A percentile compares a stretch with the other conserved stretches of the same genome.
These are phyloP conservation scores for Pseudomonodictys pantanalensis DNA, from an alignment of 495 filamentous ascomycete genomes.

Conservation along the genomic window DNA sequence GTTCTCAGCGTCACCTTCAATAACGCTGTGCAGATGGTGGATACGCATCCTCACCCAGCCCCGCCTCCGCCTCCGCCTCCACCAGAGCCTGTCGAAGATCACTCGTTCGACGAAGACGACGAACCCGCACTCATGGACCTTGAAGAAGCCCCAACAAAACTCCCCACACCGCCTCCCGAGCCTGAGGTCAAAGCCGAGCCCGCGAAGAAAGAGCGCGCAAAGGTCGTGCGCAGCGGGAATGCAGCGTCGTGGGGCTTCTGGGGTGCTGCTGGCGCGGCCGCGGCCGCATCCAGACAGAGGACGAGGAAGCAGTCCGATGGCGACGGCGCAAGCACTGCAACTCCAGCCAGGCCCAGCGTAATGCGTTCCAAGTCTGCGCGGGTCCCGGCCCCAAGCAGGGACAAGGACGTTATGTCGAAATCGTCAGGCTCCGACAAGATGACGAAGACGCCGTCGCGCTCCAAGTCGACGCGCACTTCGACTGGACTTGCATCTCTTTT, in stretches of 20 bases:
- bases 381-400: conserved; percentile 51
- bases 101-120: background rate
- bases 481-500: conserved; percentile 53
- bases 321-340: conserved; percentile 26
- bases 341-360: conserved; percentile 36
- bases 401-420: conserved; percentile 48
- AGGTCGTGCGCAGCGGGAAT: conserved; percentile 50
- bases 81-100: conserved; percentile 19
- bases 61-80: conserved; percentile 14
- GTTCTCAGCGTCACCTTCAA: too few species aligned
- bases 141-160: conserved; percentile 32
- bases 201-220: conserved; percentile 58
- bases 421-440: conserved; percentile 57
- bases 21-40: conserved; percentile 28
- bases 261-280: conserved; percentile 45
- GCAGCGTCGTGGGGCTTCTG: conserved; percentile 59
- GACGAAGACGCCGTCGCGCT: conserved; percentile 43
- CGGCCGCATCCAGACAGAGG: conserved; percentile 26
- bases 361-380: conserved; percentile 53
- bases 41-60: conserved; percentile 22
- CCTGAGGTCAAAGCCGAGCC: conserved; percentile 43
- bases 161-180: conserved; percentile 57
- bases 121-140: conserved; percentile 9
- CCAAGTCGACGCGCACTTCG: conserved; percentile 47
- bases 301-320: conserved; percentile 25